Evolutionary conservation across 1,284 basidiomycete species (phyloP).

Genomic region (Cutaneotrichosporon cutaneum): DNA sequence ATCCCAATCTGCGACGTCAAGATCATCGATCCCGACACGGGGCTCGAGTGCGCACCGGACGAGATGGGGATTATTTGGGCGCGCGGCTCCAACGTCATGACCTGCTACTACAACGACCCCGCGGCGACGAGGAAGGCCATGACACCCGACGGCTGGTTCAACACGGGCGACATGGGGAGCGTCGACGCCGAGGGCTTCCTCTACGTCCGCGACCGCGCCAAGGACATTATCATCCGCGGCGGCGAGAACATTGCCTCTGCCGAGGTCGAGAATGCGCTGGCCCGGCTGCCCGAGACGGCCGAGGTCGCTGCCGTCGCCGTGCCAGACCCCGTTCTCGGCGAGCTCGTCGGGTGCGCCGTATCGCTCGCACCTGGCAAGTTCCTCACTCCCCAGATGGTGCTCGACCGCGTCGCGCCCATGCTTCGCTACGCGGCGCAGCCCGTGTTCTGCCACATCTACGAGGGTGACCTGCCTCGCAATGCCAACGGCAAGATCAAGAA

Average conservation of each 20-base stretch:
- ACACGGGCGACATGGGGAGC: conserved; percentile 45
- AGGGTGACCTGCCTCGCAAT: conserved; percentile 15
- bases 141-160: conserved; percentile 47
- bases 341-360: conserved; percentile 42
- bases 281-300: conserved; percentile 32
- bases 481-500: conserved; percentile 26
- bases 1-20: conserved; percentile 41
- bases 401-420: conserved; percentile 16
- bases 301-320: conserved; percentile 43
- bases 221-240: conserved; percentile 47
- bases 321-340: conserved; percentile 41
- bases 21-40: conserved; percentile 39
- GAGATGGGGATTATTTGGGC: conserved; percentile 37
- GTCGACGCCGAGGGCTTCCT: conserved; percentile 42
- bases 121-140: conserved; percentile 19
- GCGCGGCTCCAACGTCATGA: conserved; percentile 46
- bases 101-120: conserved; percentile 33
- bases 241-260: conserved; percentile 49
- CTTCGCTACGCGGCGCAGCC: conserved; percentile 23
- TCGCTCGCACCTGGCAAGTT: conserved; percentile 25
- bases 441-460: conserved; percentile 19
- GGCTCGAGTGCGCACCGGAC: conserved; percentile 24
- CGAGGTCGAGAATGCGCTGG: conserved; percentile 47
- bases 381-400: conserved; percentile 15
- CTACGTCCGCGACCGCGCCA: conserved; percentile 27